Evolutionary conservation across 2,329 filamentous ascomycete genomes (phyloP).

Genomic region (Thelonectria blattea): DNA sequence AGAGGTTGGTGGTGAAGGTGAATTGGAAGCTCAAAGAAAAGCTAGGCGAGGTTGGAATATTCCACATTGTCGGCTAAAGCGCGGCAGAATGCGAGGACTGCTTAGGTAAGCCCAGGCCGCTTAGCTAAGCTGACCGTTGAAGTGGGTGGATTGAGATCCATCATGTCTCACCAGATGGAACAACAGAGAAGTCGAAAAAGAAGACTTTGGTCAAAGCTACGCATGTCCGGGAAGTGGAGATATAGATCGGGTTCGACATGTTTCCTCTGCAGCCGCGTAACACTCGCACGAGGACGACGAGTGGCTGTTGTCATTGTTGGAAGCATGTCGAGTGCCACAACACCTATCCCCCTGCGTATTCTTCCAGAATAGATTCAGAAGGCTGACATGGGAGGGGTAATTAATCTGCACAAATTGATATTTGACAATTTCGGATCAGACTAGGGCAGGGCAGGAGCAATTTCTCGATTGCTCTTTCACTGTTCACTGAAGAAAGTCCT

Average conservation of each 20-base stretch:
- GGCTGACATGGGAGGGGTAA: neutral
- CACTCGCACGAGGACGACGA: neutral
- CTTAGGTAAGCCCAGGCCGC: slow-evolving; percentile 1
- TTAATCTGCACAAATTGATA: slow-evolving; percentile 5
- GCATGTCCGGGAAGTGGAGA: neutral
- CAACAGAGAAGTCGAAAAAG: too few species aligned
- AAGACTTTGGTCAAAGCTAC: neutral
- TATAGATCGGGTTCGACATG: neutral
- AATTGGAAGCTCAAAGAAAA: slow-evolving; percentile 23
- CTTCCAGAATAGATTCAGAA: neutral
- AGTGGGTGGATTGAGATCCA: neutral
- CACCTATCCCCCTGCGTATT: neutral
- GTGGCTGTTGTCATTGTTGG: neutral
- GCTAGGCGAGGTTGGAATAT: slow-evolving; percentile 18
- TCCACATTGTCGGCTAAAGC: slow-evolving; percentile 25
- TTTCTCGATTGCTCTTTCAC: neutral
- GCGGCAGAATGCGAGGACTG: neutral
- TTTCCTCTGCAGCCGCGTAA: neutral
- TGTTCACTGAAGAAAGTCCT: neutral
- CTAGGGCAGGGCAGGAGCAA: slow-evolving; percentile 2
- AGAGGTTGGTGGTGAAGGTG: slow-evolving; percentile 18
- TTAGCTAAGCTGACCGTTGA: slow-evolving; percentile 5
- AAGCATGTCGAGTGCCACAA: neutral
- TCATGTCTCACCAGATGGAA: neutral
- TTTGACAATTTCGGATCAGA: slow-evolving; percentile 8